Evolutionary conservation across 2,329 filamentous ascomycete species (phyloP).

Genomic region (Neonectria ditissima): DNA sequence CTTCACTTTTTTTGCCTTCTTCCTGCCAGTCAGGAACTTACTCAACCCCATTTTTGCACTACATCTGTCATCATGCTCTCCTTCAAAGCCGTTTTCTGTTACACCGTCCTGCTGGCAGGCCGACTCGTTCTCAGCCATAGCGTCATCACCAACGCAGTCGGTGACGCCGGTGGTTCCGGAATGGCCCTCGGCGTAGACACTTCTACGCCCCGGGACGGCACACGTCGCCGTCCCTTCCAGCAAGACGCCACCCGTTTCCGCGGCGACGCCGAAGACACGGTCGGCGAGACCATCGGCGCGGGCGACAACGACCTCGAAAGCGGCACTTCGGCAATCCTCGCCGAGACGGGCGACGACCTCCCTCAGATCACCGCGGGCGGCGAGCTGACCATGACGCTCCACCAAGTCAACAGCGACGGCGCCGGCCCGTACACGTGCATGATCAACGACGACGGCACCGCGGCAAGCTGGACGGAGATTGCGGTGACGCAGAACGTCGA

Average conservation of each 20-base stretch:
- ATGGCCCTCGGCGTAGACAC: constrained; percentile 64
- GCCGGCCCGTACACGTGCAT: constrained; percentile 71
- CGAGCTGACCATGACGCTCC: constrained; percentile 68
- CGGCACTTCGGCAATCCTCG: constrained; percentile 69
- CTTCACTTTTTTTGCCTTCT: neutral
- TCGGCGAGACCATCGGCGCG: constrained; percentile 68
- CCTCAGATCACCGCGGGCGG: constrained; percentile 71
- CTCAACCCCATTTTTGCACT: neutral
- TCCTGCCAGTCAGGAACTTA: neutral
- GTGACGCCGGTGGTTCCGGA: constrained; percentile 68
- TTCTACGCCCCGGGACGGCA: constrained; percentile 71
- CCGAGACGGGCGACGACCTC: constrained; percentile 65
- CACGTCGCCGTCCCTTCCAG: constrained; percentile 71
- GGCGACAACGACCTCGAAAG: constrained; percentile 68
- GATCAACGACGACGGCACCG: constrained; percentile 72
- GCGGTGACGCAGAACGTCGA: constrained; percentile 59
- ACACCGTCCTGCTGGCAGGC: constrained; percentile 14
- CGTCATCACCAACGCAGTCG: constrained; percentile 69
- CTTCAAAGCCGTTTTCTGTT: constrained; percentile 6
- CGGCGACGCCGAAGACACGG: constrained; percentile 61
- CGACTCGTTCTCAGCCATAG: constrained; percentile 70
- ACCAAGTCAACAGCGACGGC: constrained; percentile 42
- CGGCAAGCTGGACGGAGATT: constrained; percentile 50
- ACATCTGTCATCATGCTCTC: neutral
- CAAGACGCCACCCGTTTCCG: constrained; percentile 73